A percentile compares a stretch with the other conserved stretches of the same genome.
Evolutionary conservation across 768 basidiomycete genomes (phyloP).

Genomic region (Lentinula edodes): DNA sequence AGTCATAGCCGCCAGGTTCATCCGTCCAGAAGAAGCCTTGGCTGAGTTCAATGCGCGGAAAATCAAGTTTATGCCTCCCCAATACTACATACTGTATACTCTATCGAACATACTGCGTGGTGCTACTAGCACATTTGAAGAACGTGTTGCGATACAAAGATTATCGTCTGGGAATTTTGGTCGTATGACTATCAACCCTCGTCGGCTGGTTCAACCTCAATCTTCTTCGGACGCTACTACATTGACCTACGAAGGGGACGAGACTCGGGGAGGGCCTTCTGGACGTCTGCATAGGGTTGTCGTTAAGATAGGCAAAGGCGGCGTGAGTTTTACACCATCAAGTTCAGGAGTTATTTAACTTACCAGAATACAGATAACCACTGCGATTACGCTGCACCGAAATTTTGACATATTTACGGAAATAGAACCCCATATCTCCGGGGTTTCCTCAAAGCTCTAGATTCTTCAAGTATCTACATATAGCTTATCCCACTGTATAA

Average conservation of each 20-base stretch:
- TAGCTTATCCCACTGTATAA: too few relatives aligned
- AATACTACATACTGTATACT: constrained; percentile 64
- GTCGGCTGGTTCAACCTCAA: constrained; percentile 14
- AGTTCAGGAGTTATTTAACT: background rate
- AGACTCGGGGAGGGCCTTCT: constrained; percentile 52
- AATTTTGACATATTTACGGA: constrained; percentile 66
- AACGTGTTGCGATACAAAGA: constrained; percentile 37
- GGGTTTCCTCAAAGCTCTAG: constrained; percentile 24
- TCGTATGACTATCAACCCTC: constrained; percentile 53
- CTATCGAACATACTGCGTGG: constrained; percentile 48
- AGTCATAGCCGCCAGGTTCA: constrained; percentile 63
- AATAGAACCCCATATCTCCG: constrained; percentile 30
- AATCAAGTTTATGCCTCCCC: constrained; percentile 68
- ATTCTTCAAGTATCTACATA: too few relatives aligned
- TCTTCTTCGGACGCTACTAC: constrained; percentile 16
- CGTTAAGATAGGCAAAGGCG: constrained; percentile 40
- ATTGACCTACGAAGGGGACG: constrained; percentile 68
- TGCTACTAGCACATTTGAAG: constrained; percentile 32
- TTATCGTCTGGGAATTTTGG: constrained; percentile 58
- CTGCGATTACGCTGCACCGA: constrained; percentile 46
- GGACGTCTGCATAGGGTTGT: constrained; percentile 57
- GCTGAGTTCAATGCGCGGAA: constrained; percentile 42
- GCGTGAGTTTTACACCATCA: constrained; percentile 33
- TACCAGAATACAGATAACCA: constrained; percentile 32
- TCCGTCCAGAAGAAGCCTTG: constrained; percentile 50